Evolutionary conservation across 768 basidiomycete species (phyloP), one percentile per base, ranked within the genome.

Genomic region (Rhizopogon sp.): DNA sequence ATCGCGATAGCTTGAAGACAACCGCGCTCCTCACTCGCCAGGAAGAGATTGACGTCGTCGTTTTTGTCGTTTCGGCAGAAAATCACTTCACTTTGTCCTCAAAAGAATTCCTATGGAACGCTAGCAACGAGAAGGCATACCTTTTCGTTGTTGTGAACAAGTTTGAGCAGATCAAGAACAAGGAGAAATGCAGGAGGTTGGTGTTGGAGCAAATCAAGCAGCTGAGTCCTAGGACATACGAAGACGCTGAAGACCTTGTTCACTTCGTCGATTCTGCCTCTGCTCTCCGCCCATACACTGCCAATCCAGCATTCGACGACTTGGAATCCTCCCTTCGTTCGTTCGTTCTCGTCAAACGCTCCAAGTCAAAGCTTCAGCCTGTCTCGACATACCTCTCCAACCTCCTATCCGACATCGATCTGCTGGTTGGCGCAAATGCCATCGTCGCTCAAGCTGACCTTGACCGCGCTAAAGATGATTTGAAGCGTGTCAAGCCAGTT

Each of bases 121-220:
- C 96, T 2, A 90, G 89, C 74, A 88, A 92, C 63, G 97, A 99
- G 75, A 98, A 98, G 76, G 93, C 96, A 0, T 96, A 95, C 68
- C 76, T 99, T 47, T 99, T 99, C 77, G 89, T 98, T 67, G 97
- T 98, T 53, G 96, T 98, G 69, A 99, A 99, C 81, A 93, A 95
- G 70, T 99, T 87, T 68, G 93, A 93, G 64, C 88, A 92, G 67
- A 96, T 98, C 73, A 83, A 85, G 68, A 90, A 98, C 77, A 97
- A 98, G 76, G 90, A 88, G 47, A 88, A 92, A 70, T 98, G 97
- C 72, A 82, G 84, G 64, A 80, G 90, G 41, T 71, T 86, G 33
- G 88, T 99, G 43, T 80, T 97, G 28, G 94, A 98, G 56, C 96
- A 98, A 71, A 93, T 99, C 78, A 88, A 84, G 67, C 81, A 89